Evolutionary conservation across 805 yeast species (phyloP), one percentile per base, ranked within the genome.

Genomic region (Yamadazyma laniorum): DNA sequence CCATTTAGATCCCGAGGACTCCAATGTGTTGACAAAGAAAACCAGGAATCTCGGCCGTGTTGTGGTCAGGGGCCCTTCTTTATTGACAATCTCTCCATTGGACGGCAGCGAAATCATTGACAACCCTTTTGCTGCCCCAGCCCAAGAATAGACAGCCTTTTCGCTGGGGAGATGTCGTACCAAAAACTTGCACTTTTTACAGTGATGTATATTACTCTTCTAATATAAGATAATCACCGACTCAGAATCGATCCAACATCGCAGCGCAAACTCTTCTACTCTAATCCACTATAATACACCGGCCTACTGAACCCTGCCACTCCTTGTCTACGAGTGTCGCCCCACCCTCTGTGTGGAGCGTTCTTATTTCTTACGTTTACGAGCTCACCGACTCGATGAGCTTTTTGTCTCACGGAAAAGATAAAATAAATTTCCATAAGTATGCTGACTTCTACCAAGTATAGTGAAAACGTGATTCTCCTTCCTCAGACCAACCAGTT

Each of bases 401-500:
- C n/a, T n/a, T n/a, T n/a, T n/a, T n/a, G n/a, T n/a, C n/a, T n/a
- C n/a, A n/a, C n/a, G n/a, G n/a, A n/a, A n/a, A n/a, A n/a, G n/a
- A n/a, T n/a, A n/a, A n/a, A n/a, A n/a, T n/a, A n/a, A n/a, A n/a
- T n/a, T n/a, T n/a, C n/a, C n/a, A n/a, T n/a, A n/a, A n/a, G n/a
- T n/a, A 35, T 40, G 37, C 40, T 35, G 37, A 40, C 36, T 21
- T 17, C 39, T 23, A 31, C 41, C 35, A 29, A 36, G n/a, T 27
- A 36, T 28, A 14, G 29, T 22, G 26, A 40, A 32, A 83, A 85
- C 67, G 91, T 88, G 28, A 67, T 79, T 31, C 59, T 85, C 14
- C 74, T 91, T 31, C 85, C 85, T 37, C 96, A 86, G 61, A 88
- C 96, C 26, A 88, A 89, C 68, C 99, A 93, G 65, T 70, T 93